Base-by-base conservation (phyloP, 2,329 filamentous ascomycete genomes). In the Trichoderma brevicompactum region DNA sequence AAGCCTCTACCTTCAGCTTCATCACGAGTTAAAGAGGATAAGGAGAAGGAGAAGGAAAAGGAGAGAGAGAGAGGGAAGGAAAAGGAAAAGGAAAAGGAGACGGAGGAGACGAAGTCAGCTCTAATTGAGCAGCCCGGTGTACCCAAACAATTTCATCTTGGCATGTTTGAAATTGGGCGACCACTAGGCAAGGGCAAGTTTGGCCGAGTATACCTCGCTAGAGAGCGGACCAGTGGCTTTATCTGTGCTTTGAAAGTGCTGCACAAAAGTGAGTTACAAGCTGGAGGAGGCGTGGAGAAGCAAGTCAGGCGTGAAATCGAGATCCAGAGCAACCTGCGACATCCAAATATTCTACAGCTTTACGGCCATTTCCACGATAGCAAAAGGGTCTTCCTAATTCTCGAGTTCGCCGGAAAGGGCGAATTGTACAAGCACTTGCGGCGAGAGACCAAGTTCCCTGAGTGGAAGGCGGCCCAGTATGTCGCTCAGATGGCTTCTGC, bases 131-230 rank as follows among this genome's bases (percentile, higher is more conserved):
- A 89, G 73, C 83, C 87, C 43, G 73, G 76, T 68, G 65, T 80
- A 19, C 84, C 84, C 49, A 88, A 87, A 71, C 78, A 92, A 70
- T 94, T 94, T 79, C 92, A 96, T 75, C 86, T 97, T 4, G 88
- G 88, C 71, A 90, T 91, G 88, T 92, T 92, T 74, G 89, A 92
- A 71, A 91, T 92, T 65, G 89, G 89, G 46, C 89, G 89, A 69
- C 87, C 89, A 1, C 79, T 92, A 0, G 89, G 89, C 28, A 91
- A 91, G 74, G 89, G 89, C 66, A 91, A 91, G 71, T 91, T 91
- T 71, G 89, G 89, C 1, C 83, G 89, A 59, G 89, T 92, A 1
- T 92, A 92, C 70, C 83, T 92, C 13, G 89, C 88, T 52, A 86
- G 88, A 59, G 87, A 91, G 73, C 83, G 87, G 48, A 82, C 81